phyloP scores from a whole-genome alignment of 2,329 filamentous ascomycete species.

The Colletotrichum somersetense region DNA sequence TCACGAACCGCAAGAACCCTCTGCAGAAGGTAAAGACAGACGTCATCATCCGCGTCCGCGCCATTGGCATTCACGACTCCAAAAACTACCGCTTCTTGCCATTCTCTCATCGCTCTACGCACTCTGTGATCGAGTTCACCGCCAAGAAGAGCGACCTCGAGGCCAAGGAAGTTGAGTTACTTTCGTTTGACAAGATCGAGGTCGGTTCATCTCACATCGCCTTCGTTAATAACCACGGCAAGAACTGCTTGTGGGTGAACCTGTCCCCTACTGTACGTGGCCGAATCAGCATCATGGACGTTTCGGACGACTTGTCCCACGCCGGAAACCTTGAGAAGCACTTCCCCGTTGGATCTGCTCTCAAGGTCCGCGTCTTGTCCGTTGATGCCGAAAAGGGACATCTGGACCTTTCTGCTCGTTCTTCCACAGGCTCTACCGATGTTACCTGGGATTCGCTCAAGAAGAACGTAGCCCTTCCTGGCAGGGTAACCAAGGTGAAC shows the following conservation, averaged over 20 bases:
- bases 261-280: conserved; percentile 90
- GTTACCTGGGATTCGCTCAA: conserved; percentile 80
- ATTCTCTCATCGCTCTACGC: conserved; percentile 85
- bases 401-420: conserved; percentile 85
- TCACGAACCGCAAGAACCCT: conserved; percentile 84
- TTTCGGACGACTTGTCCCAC: conserved; percentile 86
- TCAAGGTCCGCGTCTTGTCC: conserved; percentile 82
- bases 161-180: conserved; percentile 56
- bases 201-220: conserved; percentile 80
- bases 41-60: conserved; percentile 78
- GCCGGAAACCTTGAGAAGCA: conserved; percentile 80
- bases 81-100: conserved; percentile 92
- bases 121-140: conserved; percentile 89
- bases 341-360: conserved; percentile 90
- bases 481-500: conserved; percentile 85
- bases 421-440: conserved; percentile 66
- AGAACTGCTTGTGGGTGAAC: conserved; percentile 89
- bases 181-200: conserved; percentile 80
- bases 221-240: conserved; percentile 90
- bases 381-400: conserved; percentile 80
- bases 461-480: conserved; percentile 84
- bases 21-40: conserved; percentile 80
- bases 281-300: conserved; percentile 83
- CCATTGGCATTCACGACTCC: conserved; percentile 90
- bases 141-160: conserved; percentile 78